These are phyloP conservation scores for Saturnispora serradocipensis DNA, from an alignment of 805 yeast species.

Conservation along the genomic window DNA sequence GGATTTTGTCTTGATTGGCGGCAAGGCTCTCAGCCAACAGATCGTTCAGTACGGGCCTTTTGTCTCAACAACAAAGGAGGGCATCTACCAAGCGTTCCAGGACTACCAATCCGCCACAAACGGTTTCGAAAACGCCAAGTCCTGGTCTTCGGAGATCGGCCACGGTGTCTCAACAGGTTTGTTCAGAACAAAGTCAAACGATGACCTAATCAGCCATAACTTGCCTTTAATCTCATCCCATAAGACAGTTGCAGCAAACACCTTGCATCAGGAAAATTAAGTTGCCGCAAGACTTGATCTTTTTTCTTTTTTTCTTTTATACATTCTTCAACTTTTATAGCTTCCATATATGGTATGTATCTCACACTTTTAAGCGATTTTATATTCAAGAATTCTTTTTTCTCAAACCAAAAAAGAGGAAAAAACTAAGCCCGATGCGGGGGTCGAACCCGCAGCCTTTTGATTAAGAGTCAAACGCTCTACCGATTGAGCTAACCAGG, in stretches of 20 bases:
- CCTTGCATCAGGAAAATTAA: constrained; percentile 1
- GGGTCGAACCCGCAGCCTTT: constrained; percentile 18
- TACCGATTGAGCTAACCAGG: constrained; percentile 18
- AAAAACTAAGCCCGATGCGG: constrained; percentile 14
- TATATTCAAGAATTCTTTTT: not conserved
- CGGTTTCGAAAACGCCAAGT: constrained; percentile 59
- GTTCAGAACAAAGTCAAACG: constrained; percentile 20
- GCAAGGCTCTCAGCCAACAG: constrained; percentile 62
- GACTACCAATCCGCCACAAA: constrained; percentile 62
- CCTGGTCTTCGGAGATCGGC: constrained; percentile 45
- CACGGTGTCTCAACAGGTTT: constrained; percentile 24
- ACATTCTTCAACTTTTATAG: not conserved
- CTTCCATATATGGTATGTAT: not conserved
- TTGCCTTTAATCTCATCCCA: constrained; percentile 7
- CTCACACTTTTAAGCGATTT: not conserved
- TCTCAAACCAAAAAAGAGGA: not conserved
- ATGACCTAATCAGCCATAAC: constrained; percentile 6
- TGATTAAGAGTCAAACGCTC: constrained; percentile 18
- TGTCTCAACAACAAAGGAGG: constrained; percentile 62
- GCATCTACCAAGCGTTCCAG: constrained; percentile 57
- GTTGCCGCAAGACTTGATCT: constrained; percentile 14
- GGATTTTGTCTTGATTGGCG: constrained; percentile 68
- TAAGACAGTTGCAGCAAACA: constrained; percentile 3
- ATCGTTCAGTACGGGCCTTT: constrained; percentile 88
- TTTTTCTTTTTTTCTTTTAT: not conserved